Percentiles rank a stretch among this genome's conserved stretches.
phyloP scores from a whole-genome alignment of 129 eudicot species.

The Solidago caesia region DNA sequence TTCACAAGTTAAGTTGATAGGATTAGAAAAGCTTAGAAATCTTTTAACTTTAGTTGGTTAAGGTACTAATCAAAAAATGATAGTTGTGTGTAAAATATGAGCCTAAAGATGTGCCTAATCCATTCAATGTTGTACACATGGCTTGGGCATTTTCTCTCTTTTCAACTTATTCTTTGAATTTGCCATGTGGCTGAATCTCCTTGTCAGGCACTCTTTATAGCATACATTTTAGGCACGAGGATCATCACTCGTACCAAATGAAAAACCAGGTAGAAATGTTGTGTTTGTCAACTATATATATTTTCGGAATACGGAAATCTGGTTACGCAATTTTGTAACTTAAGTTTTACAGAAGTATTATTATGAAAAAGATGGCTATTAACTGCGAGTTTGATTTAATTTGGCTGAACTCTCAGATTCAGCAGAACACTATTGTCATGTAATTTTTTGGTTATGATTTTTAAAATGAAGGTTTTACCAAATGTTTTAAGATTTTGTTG shows the following conservation, averaged over 20 bases:
- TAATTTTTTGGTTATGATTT: not conserved
- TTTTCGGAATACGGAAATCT: not conserved
- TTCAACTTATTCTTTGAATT: too few species aligned
- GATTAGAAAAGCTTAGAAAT: not conserved
- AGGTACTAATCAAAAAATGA: too few species aligned
- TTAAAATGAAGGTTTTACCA: not conserved
- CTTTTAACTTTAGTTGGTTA: too few species aligned
- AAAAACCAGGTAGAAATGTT: not conserved
- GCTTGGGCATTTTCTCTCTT: too few species aligned
- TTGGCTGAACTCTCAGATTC: not conserved
- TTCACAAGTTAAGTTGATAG: not conserved
- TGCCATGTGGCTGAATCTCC: too few species aligned
- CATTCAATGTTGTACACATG: too few species aligned
- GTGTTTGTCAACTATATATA: not conserved
- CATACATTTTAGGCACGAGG: too few species aligned
- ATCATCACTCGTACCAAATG: too few species aligned
- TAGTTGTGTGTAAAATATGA: too few species aligned
- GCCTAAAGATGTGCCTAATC: too few species aligned
- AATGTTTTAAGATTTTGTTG: not conserved
- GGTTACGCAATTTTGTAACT: not conserved
- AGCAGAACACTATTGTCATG: not conserved
- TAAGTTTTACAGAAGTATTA: not conserved
- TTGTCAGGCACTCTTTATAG: too few species aligned
- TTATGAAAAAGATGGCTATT: not conserved
- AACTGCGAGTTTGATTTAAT: not conserved